A percentile compares a stretch with the other conserved stretches of the same genome.
Conservation (phyloP, 1,284 basidiomycete genomes). For the Leccinum pachyderme region DNA sequence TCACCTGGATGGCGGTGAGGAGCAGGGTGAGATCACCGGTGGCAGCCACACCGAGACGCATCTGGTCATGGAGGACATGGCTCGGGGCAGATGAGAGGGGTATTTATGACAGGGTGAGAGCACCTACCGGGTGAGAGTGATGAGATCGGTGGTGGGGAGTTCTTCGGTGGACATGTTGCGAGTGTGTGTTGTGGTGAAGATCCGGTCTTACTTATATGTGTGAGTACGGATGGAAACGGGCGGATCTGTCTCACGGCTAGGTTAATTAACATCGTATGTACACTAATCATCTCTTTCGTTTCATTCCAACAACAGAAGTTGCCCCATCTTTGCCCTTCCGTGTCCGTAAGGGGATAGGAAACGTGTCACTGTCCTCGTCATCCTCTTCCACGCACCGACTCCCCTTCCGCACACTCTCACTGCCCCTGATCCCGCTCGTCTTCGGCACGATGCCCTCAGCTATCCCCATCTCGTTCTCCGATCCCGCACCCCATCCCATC, state of each 20-base stretch:
- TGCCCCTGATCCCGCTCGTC: slow-evolving; percentile 56
- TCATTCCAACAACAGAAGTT: slow-evolving; percentile 46
- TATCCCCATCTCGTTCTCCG: slow-evolving; percentile 46
- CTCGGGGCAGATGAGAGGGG: slow-evolving; percentile 38
- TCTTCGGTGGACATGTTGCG: slow-evolving; percentile 49
- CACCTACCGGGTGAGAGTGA: slow-evolving; percentile 82
- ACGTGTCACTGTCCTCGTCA: slow-evolving; percentile 61
- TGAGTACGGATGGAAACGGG: slow-evolving; percentile 27
- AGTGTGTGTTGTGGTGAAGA: background rate
- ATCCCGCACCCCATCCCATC: slow-evolving; percentile 43
- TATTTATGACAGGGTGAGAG: background rate
- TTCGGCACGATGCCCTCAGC: slow-evolving; percentile 52
- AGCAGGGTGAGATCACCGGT: slow-evolving; percentile 95
- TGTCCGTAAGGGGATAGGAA: slow-evolving; percentile 62
- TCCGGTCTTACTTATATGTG: slow-evolving; percentile 18
- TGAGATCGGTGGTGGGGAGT: slow-evolving; percentile 79
- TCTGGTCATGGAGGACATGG: slow-evolving; percentile 84
- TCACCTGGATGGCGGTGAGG: slow-evolving; percentile 93
- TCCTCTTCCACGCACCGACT: slow-evolving; percentile 33
- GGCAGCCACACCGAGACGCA: slow-evolving; percentile 74
- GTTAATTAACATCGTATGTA: slow-evolving; percentile 22
- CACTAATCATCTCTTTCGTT: slow-evolving; percentile 53
- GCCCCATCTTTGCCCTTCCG: slow-evolving; percentile 54
- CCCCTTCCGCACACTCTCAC: slow-evolving; percentile 12
- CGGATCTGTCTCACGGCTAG: slow-evolving; percentile 24